These are phyloP conservation scores for Lablab purpureus DNA, from an alignment of 306 rosid genomes.

Conservation along the genomic window DNA sequence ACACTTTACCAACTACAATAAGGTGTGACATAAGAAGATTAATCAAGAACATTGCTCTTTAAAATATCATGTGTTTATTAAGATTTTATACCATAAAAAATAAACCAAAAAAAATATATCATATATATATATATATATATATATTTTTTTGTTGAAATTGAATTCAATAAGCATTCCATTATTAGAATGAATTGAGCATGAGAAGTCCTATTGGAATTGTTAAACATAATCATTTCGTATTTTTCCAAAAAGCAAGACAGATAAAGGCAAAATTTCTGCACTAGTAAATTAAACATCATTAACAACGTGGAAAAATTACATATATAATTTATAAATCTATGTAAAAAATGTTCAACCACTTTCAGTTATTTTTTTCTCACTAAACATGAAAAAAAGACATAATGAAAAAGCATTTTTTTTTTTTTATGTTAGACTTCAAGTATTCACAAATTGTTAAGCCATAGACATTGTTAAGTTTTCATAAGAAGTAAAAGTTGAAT, in stretches of 20 bases:
- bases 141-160: conserved; percentile 19
- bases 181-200: conserved; percentile 30
- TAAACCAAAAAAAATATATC: too few species aligned
- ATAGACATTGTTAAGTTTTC: background rate
- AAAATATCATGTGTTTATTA: background rate
- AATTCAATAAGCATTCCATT: background rate
- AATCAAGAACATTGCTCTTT: background rate
- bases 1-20: background rate
- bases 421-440: background rate
- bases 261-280: background rate
- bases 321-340: conserved; percentile 16
- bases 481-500: background rate
- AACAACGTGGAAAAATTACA: conserved; percentile 16
- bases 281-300: conserved; percentile 37
- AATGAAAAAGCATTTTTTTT: background rate
- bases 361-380: background rate
- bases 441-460: background rate
- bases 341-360: background rate
- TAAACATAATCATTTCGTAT: conserved; percentile 40
- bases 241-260: conserved; percentile 44
- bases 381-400: background rate
- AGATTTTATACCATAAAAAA: background rate
- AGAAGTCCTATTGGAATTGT: conserved; percentile 36
- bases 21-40: background rate
- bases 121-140: too few species aligned